Evolutionary conservation across 805 yeast genomes (phyloP), one percentile per base, ranked within the genome.

Genomic region (Candida namnaoensis): DNA sequence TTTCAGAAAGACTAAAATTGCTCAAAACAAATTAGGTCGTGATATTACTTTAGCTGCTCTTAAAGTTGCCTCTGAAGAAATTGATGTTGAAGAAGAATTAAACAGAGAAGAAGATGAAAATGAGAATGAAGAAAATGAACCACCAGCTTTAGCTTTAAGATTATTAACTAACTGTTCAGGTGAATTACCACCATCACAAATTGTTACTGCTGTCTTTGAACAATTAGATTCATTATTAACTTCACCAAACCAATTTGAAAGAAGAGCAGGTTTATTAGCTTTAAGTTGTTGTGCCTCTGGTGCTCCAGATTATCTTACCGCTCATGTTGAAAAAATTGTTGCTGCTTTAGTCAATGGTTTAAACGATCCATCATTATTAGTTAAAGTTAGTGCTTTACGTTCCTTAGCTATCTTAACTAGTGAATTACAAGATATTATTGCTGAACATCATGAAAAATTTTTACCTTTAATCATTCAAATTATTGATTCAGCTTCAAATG

Each of bases 161-260:
- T 68, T 91, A 44, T 62, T 93, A 41, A 84, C 87, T 41, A 76
- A 77, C 56, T 78, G 91, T 50, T 77, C 98, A 14, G 69, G 81
- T 37, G 88, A 82, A 56, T 71, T 93, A 54, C 96, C 99, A 41
- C 96, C 98, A 39, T 76, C 88, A 36, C 99, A 93, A 63, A 95
- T 86, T 43, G 80, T 90, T 49, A 74, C 71, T 48, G 91, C 96
- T 36, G 72, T 91, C 47, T 71, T 88, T 46, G 85, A 79, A 49
- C 75, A 73, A 49, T 61, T 85, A 47, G 72, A 76, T 37, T 58
- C 72, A 36, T 64, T 80, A 70, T 61, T 81, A 46, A 64, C 76
- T 38, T 75, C 90, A 14, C 49, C 76, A n/a, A 78, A 86, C 59
- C 72, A 74, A 47, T 81, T 76, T 49, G 88, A 84, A 66, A 80